A percentile compares a stretch with the other conserved stretches of the same genome.
phyloP scores from a whole-genome alignment of 768 basidiomycete species.

The Boletales sp. region DNA sequence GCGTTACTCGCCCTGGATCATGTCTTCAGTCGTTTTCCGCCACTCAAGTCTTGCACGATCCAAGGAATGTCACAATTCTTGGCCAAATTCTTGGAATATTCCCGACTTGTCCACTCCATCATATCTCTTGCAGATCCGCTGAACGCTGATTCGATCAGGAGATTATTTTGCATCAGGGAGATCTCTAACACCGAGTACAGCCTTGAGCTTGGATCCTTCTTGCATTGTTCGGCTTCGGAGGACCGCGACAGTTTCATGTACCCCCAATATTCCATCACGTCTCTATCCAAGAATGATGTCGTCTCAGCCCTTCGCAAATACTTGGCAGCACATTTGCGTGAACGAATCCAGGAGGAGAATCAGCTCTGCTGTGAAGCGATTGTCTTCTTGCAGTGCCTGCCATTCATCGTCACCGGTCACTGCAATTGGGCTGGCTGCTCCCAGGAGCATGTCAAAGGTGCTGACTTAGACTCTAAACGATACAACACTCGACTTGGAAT shows the following conservation, averaged over 20 bases:
- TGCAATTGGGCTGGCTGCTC: slow-evolving; percentile 37
- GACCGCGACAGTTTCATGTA: neutral
- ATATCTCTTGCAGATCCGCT: slow-evolving; percentile 8
- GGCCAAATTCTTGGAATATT: slow-evolving; percentile 4
- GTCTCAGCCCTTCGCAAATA: slow-evolving; percentile 18
- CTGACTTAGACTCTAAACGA: slow-evolving; percentile 27
- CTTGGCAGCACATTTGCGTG: slow-evolving; percentile 27
- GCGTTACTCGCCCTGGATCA: slow-evolving; percentile 12
- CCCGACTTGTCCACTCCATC: slow-evolving; percentile 2
- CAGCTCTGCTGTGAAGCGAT: slow-evolving; percentile 24
- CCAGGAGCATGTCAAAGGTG: slow-evolving; percentile 32
- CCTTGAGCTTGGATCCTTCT: slow-evolving; percentile 6
- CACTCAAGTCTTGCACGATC: slow-evolving; percentile 22
- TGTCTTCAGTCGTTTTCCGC: slow-evolving; percentile 4
- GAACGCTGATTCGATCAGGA: slow-evolving; percentile 18
- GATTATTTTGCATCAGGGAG: slow-evolving; percentile 23
- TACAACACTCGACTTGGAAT: slow-evolving; percentile 43
- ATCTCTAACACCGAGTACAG: slow-evolving; percentile 7
- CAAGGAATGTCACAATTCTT: slow-evolving; percentile 8
- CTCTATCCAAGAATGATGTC: slow-evolving; percentile 19
- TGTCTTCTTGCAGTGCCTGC: slow-evolving; percentile 40
- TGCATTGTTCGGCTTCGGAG: neutral
- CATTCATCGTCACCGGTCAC: slow-evolving; percentile 24
- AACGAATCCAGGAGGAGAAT: slow-evolving; percentile 32
- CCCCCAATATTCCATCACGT: slow-evolving; percentile 8